Percentiles rank a stretch among this genome's conserved stretches.
Conservation (phyloP, 129 eudicot species). For the Arctium minus region DNA sequence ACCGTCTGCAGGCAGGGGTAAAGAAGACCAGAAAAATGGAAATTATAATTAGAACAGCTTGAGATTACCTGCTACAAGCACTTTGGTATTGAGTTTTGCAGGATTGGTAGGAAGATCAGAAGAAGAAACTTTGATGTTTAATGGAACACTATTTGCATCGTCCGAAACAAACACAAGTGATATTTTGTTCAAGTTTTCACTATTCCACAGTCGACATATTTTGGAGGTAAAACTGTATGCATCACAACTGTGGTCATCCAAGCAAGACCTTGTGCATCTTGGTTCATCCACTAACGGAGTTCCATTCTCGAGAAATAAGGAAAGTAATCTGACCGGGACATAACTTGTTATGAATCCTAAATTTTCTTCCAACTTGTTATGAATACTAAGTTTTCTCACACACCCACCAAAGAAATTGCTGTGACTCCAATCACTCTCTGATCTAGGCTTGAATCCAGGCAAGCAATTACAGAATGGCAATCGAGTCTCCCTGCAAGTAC, state of each 20-base stretch:
- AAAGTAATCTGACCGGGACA: neutral
- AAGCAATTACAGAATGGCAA: slow-evolving; percentile 37
- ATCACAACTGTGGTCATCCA: slow-evolving; percentile 2
- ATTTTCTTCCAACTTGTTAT: neutral
- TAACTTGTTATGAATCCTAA: neutral
- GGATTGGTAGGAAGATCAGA: slow-evolving; percentile 7
- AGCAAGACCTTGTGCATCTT: slow-evolving; percentile 23
- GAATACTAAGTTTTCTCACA: slow-evolving; percentile 1
- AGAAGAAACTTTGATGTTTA: slow-evolving; percentile 10
- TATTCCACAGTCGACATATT: slow-evolving; percentile 4
- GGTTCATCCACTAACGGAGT: neutral
- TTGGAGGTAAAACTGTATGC: slow-evolving; percentile 17
- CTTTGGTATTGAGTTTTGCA: neutral
- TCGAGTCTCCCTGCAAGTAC: slow-evolving; percentile 33
- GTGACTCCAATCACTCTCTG: slow-evolving; percentile 12
- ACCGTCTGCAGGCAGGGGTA: neutral
- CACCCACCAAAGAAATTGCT: slow-evolving; percentile 35
- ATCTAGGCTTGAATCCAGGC: slow-evolving; percentile 29
- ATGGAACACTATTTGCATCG: neutral
- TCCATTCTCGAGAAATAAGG: neutral
- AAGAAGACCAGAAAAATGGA: neutral
- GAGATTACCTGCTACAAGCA: slow-evolving; percentile 29
- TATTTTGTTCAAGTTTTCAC: neutral
- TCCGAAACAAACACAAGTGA: neutral
- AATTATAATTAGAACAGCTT: neutral